These are phyloP conservation scores for Carex parvula DNA, from an alignment of 176 grass and related monocot species.

Conservation along the genomic window DNA sequence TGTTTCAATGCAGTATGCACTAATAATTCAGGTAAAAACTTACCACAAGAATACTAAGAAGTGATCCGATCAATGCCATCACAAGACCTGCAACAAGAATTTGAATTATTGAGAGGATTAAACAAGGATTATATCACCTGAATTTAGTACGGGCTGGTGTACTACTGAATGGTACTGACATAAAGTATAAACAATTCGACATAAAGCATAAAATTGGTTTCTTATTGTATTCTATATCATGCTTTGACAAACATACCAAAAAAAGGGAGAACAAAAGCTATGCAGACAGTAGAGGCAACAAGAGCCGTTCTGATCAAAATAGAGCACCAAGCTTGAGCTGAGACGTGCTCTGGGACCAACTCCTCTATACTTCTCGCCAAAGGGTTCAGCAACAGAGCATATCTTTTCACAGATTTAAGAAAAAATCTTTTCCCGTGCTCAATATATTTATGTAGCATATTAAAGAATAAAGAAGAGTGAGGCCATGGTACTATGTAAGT, in stretches of 20 bases:
- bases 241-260: constrained; percentile 48
- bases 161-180: constrained; percentile 1
- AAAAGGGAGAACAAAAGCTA: constrained; percentile 88
- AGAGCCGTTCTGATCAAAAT: constrained; percentile 62
- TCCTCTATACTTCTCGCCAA: constrained; percentile 88
- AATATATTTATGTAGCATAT: constrained; percentile 6
- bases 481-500: too few species aligned
- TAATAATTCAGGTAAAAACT: constrained; percentile 5
- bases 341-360: constrained; percentile 42
- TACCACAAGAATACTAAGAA: constrained; percentile 95
- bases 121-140: not conserved
- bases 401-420: constrained; percentile 50
- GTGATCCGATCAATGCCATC: constrained; percentile 94
- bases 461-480: constrained; percentile 1
- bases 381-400: constrained; percentile 79
- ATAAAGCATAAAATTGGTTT: not conserved
- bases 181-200: not conserved
- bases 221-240: not conserved
- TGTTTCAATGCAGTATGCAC: not conserved
- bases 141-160: not conserved
- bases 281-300: constrained; percentile 67
- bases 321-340: constrained; percentile 41
- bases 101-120: not conserved
- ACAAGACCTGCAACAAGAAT: constrained; percentile 63
- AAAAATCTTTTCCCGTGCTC: not conserved